Base-by-base conservation (phyloP, 1,139 yeast species). In the Sugiyamaella grinbergsii region DNA sequence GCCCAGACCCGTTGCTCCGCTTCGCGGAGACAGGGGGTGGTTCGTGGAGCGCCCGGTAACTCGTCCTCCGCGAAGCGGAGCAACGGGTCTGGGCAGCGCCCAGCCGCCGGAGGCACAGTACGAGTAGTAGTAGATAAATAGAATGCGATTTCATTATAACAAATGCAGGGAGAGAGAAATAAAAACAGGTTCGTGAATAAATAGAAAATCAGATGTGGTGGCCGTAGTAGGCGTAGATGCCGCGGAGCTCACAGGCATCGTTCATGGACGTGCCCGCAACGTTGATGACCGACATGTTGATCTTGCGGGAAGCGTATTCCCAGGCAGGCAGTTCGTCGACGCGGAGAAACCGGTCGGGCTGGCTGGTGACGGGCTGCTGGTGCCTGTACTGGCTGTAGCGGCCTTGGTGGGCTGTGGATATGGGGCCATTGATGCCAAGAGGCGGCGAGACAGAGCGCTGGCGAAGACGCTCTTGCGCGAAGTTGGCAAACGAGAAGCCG, bases 141-240 rank as follows among this genome's bases (percentile, higher is more conserved):
- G 37, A 33, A 41, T 33, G 42, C 39, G n/a, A 47, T 23, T 47
- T 16, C 13, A 32, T 42, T 32, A 47, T 26, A 18, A 19, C 44
- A 16, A n/a, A 23, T 16, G 22, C 29, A 45, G 18, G 18, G 18
- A 16, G 8, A 16, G 10, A 24, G 28, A 24, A 24, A n/a, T n/a
- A n/a, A n/a, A n/a, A n/a, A n/a, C n/a, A n/a, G n/a, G n/a, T n/a
- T 3, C 5, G 33, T 6, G 33, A 34, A 22, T 36, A 36, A 33
- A 24, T 33, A 40, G 11, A 13, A n/a, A n/a, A 26, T 37, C 26
- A 39, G 23, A 24, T 29, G 32, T 46, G 62, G 49, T 60, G 62
- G 23, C 64, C 68, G 43, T 69, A 69, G 54, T 69, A 69, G 44
- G 67, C 60, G 53, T 69, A 69, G 51, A 69, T 65, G 13, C 73